Percentiles rank a stretch among this genome's conserved stretches.
Conservation (phyloP, 1,139 yeast genomes). For the Kodamaea ohmeri region DNA sequence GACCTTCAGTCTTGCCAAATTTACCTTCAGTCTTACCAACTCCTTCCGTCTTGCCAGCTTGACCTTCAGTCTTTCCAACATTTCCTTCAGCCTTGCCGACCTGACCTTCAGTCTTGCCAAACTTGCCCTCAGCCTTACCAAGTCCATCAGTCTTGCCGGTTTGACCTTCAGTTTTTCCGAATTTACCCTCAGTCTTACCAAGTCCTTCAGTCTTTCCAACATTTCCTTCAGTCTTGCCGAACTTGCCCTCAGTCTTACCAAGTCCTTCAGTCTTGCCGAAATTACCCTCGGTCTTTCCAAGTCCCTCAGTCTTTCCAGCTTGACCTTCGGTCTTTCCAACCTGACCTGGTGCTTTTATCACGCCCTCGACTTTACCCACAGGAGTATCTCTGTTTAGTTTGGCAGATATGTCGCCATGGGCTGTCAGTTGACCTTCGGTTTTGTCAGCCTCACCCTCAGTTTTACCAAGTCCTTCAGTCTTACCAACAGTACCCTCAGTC, state of each 20-base stretch:
- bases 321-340: conserved; percentile 5
- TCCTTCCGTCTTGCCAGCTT: conserved; percentile 1
- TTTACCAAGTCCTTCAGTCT: conserved; percentile 3
- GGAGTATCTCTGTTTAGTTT: too few relatives aligned
- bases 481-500: conserved; percentile 4
- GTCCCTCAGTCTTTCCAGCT: conserved; percentile 2
- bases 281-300: conserved; percentile 4
- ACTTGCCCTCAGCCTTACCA: conserved; percentile 3
- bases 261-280: conserved; percentile 2
- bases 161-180: conserved; percentile 4
- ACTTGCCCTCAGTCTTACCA: conserved; percentile 5
- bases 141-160: conserved; percentile 5
- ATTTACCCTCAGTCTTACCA: conserved; percentile 6
- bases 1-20: conserved; percentile 4
- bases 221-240: conserved; percentile 6
- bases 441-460: neutral
- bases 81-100: conserved; percentile 4
- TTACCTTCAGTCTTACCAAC: conserved; percentile 2
- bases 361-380: neutral
- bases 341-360: neutral
- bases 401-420: too few relatives aligned
- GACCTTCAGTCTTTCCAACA: conserved; percentile 4
- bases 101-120: conserved; percentile 3
- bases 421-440: too few relatives aligned
- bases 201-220: conserved; percentile 6